phyloP scores from a whole-genome alignment of 2,329 filamentous ascomycete species.

The Phaeosphaeriaceae sp. region DNA sequence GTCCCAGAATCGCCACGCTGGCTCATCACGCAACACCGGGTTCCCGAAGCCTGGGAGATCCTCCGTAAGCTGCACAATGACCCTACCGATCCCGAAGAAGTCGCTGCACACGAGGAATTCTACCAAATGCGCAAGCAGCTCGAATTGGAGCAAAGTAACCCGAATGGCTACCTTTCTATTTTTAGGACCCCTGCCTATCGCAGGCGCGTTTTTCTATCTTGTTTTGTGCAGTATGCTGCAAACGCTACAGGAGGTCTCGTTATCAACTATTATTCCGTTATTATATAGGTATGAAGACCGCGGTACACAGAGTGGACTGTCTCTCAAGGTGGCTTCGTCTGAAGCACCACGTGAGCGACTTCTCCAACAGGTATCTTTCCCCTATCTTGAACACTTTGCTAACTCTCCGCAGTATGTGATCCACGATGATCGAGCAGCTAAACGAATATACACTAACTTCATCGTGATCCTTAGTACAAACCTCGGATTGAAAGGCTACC shows the following conservation, averaged over 20 bases:
- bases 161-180: slow-evolving; percentile 29
- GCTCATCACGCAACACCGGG: slow-evolving; percentile 61
- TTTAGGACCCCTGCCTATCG: slow-evolving; percentile 25
- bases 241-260: slow-evolving; percentile 30
- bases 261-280: slow-evolving; percentile 35
- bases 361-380: no score
- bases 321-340: no score
- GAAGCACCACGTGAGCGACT: no score
- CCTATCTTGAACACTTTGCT: no score
- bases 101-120: slow-evolving; percentile 31
- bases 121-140: slow-evolving; percentile 33
- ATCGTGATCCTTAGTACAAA: no score
- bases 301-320: no score
- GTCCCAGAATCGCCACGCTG: slow-evolving; percentile 58
- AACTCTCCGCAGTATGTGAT: no score
- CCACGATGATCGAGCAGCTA: no score
- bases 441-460: no score
- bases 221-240: slow-evolving; percentile 33
- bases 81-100: slow-evolving; percentile 23
- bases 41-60: slow-evolving; percentile 55
- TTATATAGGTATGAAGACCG: no score
- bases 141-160: slow-evolving; percentile 26
- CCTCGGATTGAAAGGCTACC: slow-evolving; percentile 23
- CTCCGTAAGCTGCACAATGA: slow-evolving; percentile 24
- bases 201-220: slow-evolving; percentile 27